Evolutionary conservation across 345 rosid genomes (phyloP), one percentile per base, ranked within the genome.

Genomic region (Brassica nigra): DNA sequence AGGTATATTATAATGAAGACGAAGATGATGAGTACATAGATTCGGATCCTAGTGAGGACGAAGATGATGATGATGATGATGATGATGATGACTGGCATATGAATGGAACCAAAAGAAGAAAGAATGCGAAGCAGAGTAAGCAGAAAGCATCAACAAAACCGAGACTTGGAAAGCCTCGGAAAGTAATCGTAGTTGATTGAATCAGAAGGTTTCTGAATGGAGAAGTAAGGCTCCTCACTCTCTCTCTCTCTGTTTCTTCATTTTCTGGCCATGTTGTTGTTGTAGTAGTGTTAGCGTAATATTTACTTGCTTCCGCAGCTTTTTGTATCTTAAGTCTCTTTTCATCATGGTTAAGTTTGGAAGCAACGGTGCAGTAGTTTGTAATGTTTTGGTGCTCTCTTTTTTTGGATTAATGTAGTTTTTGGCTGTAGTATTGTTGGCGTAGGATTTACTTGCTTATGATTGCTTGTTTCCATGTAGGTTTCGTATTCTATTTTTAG

Each of bases 41-140:
- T 68, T 88, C 86, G 33, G 97, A 88, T 37, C 62, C 83, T 1
- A 84, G 85, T 76, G 89, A 85, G 44, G 76, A 84, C 0, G 39
- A 63, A 10, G 88, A 11, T 2, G 62, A 55, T 18, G 88, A 82
- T 23, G 27, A 11, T 8, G 62, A 58, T 58, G 89, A 83, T 29
- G 96, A 87, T 11, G 77, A 79, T 0, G 63, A 70, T 16, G 81
- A 78, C 16, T 80, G 83, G 83, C 31, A 2, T 15, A 83, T 90
- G 90, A 84, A 18, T 75, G 71, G 58, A 73, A 71, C 37, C 8
- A 82, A 30, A 47, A 80, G 30, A 58, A 87, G 70, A 68, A 92
- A 85, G 83, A 86, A 74, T 57, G 79, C 52, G 5, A 86, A 84
- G 84, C 84, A 61, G 58, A 76, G 73, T 39, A 84, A 78, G 72